Evolutionary conservation across 305 asterid species (phyloP).

Genomic region (Fraxinus velutina): DNA sequence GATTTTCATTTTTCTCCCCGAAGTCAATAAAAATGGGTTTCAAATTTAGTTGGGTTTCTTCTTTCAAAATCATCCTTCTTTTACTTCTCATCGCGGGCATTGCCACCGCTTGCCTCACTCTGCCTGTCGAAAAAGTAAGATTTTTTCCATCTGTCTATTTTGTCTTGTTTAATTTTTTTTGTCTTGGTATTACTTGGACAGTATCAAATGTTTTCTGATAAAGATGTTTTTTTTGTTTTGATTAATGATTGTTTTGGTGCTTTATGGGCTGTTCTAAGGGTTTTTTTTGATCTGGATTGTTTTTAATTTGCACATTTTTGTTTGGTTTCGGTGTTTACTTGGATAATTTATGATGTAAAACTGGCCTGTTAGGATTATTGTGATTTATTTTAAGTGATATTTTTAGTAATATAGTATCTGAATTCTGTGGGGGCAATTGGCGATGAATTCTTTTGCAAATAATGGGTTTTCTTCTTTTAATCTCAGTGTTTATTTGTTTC

Average conservation of each 20-base stretch:
- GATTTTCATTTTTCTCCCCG: slow-evolving; percentile 46
- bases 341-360: neutral
- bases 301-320: neutral
- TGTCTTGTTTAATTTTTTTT: slow-evolving; percentile 3
- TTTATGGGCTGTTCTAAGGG: neutral
- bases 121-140: slow-evolving; percentile 82
- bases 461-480: neutral
- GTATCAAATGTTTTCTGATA: neutral
- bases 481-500: neutral
- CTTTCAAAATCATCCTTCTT: slow-evolving; percentile 50
- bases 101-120: slow-evolving; percentile 71
- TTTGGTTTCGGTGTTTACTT: neutral
- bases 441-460: neutral
- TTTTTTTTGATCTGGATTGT: neutral
- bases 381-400: neutral
- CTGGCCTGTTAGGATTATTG: slow-evolving; percentile 5
- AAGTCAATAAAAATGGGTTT: slow-evolving; percentile 47
- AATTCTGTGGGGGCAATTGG: neutral
- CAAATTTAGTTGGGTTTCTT: slow-evolving; percentile 60
- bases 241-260: neutral
- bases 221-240: neutral
- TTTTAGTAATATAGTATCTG: neutral
- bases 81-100: slow-evolving; percentile 59
- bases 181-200: slow-evolving; percentile 18
- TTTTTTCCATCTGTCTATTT: neutral